Evolutionary conservation across 768 basidiomycete species (phyloP).

Genomic region (Boletus subparvulus): DNA sequence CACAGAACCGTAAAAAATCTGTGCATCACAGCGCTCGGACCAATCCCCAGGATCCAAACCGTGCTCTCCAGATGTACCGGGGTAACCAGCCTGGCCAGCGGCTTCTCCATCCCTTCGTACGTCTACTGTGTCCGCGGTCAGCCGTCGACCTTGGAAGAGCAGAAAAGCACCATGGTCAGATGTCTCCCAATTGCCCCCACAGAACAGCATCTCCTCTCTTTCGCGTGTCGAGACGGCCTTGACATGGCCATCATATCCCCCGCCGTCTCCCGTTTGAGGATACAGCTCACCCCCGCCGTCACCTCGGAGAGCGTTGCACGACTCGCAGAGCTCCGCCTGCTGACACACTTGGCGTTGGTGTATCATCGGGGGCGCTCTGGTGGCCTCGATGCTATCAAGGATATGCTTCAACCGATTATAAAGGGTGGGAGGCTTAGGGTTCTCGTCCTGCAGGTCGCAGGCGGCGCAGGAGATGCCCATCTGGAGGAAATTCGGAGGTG

Average conservation of each 20-base stretch:
- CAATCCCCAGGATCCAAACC: background rate
- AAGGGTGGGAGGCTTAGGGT: background rate
- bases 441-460: constrained; percentile 12
- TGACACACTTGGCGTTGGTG: constrained; percentile 19
- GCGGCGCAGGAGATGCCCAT: constrained; percentile 1
- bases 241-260: no score
- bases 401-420: constrained; percentile 8
- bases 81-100: background rate
- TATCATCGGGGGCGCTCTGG: constrained; percentile 1
- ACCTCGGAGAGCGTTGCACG: constrained; percentile 6
- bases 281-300: constrained; percentile 25
- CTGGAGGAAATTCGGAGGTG: constrained; percentile 10
- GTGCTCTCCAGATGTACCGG: background rate
- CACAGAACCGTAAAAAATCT: background rate
- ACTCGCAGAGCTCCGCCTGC: constrained; percentile 10
- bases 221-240: constrained; percentile 32
- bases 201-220: constrained; percentile 29
- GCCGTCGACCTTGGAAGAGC: no score
- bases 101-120: no score
- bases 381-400: background rate
- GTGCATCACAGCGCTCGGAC: constrained; percentile 3
- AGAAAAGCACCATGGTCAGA: no score
- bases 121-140: no score
- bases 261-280: constrained; percentile 34
- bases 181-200: no score